Evolutionary conservation across 2,329 filamentous ascomycete genomes (phyloP), one percentile per base, ranked within the genome.

Genomic region (Penicillium brevicompactum): DNA sequence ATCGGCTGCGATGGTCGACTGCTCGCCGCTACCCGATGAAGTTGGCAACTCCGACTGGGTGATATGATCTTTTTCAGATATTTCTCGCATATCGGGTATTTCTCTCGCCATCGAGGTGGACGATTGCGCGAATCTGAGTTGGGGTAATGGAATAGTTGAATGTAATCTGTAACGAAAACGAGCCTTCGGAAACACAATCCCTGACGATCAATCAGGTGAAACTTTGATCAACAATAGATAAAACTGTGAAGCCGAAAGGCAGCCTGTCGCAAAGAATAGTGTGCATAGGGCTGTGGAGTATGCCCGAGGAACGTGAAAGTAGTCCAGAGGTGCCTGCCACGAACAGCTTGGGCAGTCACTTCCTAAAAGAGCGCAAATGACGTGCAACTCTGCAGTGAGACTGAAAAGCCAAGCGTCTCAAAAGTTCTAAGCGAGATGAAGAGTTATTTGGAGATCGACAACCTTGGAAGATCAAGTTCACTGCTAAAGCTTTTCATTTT

Each of bases 61-160:
- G 21, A 38, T 40, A 30, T 8, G 38, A 10, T 40, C 43, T 38
- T 53, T 49, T 10, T 41, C 48, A 9, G 43, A 32, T 8, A 47
- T 16, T n/a, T 38, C 42, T 1, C 21, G 32, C 59, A 62, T 63
- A 10, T 45, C 47, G 31, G 22, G 22, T 18, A 10, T 47, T 32
- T 38, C 11, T 30, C 8, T 18, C 32, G 22, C 14, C 3, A 47
- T 40, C 4, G 32, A 27, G 6, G 8, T 47, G 32, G 32, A 27
- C 18, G 8, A 10, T 38, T 47, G 24, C 27, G 30, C 31, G 18
- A 16, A 49, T 8, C 8, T 22, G 16, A 27, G 34, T 22, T 14
- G 8, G 9, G 24, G 46, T 32, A 16, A 27, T 46, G 27, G 31
- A 32, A 38, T 18, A 34, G n/a, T 31, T 22, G 27, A 37, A 16